These are phyloP conservation scores for Marchantia paleacea DNA, from an alignment of 225 moss, liverwort and hornwort genomes.

Conservation along the genomic window DNA sequence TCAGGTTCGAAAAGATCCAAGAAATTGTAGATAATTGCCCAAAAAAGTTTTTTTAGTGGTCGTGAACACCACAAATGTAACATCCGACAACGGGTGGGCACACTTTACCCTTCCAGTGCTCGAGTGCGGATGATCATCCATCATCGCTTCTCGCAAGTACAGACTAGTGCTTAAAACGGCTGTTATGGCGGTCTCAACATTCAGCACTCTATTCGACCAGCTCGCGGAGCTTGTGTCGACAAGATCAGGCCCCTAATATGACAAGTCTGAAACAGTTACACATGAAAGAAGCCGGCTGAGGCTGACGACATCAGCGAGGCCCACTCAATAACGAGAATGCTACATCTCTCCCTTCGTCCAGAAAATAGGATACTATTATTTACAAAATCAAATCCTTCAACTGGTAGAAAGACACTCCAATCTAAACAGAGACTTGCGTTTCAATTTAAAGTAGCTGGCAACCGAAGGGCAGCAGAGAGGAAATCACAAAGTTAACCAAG, in stretches of 20 bases:
- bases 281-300: constrained; percentile 10
- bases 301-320: background rate
- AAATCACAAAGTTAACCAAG: constrained; percentile 11
- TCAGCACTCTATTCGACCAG: background rate
- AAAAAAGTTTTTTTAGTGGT: constrained; percentile 6
- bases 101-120: constrained; percentile 5
- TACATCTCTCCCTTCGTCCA: constrained; percentile 27
- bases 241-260: background rate
- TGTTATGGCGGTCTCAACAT: background rate
- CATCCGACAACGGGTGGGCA: background rate
- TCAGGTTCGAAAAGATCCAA: background rate
- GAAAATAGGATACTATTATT: constrained; percentile 38
- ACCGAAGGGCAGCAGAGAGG: background rate
- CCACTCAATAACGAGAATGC: constrained; percentile 21
- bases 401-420: constrained; percentile 25
- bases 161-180: background rate
- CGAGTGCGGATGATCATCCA: background rate
- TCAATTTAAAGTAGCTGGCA: constrained; percentile 15
- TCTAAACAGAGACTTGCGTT: constrained; percentile 22
- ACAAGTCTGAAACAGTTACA: constrained; percentile 3
- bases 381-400: constrained; percentile 33
- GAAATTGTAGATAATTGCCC: background rate
- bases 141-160: constrained; percentile 4
- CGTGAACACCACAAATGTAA: background rate
- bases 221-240: background rate